Conservation (phyloP, 257 asterid genomes). For the Verbascum thapsus region DNA sequence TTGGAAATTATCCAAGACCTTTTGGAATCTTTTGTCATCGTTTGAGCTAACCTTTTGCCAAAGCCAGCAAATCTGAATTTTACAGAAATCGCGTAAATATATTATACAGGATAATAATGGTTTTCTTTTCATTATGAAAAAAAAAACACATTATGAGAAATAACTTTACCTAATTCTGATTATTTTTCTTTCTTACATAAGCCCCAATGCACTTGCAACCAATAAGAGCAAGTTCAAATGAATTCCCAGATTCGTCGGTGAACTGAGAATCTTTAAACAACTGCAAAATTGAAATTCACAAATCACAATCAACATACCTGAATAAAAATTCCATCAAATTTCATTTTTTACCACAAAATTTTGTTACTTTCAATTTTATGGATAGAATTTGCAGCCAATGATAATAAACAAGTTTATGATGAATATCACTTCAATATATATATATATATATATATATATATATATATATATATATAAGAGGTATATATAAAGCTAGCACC, state of each 20-base stretch:
- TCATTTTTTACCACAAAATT: too few species aligned
- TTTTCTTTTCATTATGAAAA: too few species aligned
- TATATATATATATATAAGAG: background rate
- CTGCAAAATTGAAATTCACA: slow-evolving; percentile 45
- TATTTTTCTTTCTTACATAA: slow-evolving; percentile 81
- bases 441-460: background rate
- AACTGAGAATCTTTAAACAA: slow-evolving; percentile 72
- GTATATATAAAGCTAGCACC: slow-evolving; percentile 44
- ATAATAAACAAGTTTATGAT: background rate
- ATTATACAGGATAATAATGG: too few species aligned
- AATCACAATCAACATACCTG: slow-evolving; percentile 15
- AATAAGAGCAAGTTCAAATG: slow-evolving; percentile 72
- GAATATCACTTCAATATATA: background rate
- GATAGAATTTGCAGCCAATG: background rate
- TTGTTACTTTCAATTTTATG: too few species aligned
- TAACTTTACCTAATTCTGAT: slow-evolving; percentile 81
- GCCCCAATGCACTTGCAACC: slow-evolving; percentile 96
- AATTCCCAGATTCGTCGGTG: slow-evolving; percentile 52
- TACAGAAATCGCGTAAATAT: too few species aligned
- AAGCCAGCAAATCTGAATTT: too few species aligned
- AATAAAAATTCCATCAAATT: slow-evolving; percentile 13
- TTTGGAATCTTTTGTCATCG: slow-evolving; percentile 81
- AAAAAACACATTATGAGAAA: too few species aligned
- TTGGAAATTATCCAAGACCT: slow-evolving; percentile 90
- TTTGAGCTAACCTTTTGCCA: slow-evolving; percentile 86